phyloP scores from a whole-genome alignment of 306 rosid species.

The Quercus gilva region DNA sequence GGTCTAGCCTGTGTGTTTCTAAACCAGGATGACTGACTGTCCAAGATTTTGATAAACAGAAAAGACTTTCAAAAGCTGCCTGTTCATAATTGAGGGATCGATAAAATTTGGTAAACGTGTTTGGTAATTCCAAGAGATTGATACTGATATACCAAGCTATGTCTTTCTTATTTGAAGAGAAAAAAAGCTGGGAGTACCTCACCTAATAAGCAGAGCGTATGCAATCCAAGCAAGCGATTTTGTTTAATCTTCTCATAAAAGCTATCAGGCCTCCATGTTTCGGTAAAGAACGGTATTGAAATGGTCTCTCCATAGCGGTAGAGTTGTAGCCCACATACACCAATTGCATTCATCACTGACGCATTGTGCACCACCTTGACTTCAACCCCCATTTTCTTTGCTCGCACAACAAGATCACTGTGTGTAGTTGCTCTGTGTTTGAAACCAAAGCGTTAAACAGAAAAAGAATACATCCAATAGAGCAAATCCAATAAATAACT shows the following conservation, averaged over 20 bases:
- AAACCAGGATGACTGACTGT: neutral
- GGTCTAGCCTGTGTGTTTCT: neutral
- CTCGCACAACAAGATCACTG: conserved; percentile 76
- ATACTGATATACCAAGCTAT: neutral
- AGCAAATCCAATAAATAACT: neutral
- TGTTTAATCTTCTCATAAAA: conserved; percentile 80
- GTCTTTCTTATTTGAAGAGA: too few species aligned
- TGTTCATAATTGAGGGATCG: neutral
- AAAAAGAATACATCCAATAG: neutral
- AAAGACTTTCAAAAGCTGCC: neutral
- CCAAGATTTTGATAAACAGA: neutral
- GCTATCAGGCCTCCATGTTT: conserved; percentile 90
- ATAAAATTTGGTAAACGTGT: neutral
- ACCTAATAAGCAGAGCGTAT: conserved; percentile 46
- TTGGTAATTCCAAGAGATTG: neutral
- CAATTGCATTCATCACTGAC: conserved; percentile 88
- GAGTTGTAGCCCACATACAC: conserved; percentile 81
- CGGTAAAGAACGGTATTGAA: conserved; percentile 75
- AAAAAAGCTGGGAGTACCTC: neutral
- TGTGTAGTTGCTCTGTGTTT: conserved; percentile 1
- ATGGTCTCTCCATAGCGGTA: conserved; percentile 88
- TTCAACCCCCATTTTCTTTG: conserved; percentile 67
- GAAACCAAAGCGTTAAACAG: neutral
- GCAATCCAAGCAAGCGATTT: conserved; percentile 41
- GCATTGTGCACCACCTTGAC: conserved; percentile 75